Base-by-base conservation (phyloP, 208 protist species). In the Crithidia fasciculata region DNA sequence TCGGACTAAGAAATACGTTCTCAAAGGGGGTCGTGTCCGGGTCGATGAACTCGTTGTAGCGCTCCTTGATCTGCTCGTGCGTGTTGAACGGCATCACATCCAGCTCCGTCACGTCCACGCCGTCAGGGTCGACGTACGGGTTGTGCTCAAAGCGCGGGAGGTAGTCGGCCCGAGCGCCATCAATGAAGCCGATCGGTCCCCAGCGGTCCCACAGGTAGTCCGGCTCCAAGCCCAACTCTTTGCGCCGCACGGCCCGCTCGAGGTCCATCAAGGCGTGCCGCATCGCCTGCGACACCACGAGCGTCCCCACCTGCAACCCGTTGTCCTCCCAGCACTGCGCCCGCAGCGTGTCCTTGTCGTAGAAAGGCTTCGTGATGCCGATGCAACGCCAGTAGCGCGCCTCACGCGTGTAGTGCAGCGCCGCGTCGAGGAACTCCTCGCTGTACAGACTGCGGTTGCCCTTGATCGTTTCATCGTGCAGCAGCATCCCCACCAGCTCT, bases 191-290 rank as follows among this genome's bases (percentile, higher is more conserved):
- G 64, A 95, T 85, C 12, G 93, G 93, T 9, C 93, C 91, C 91
- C 93, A 97, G 54, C 83, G 82, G 62, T 97, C 93, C 91, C 93
- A 97, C 72, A 96, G 50, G 68, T 97, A 97, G 72, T 95, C 92
- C 41, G 91, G 90, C 78, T 85, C 81, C 12, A 97, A 73, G 8
- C 93, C 93, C 6, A 94, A 60, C 67, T 97, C 93, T 71, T 91
- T 88, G 37, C 93, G 87, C 16, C 91, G 87, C 49, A 86, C 74
- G 6, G 93, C 93, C 9, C 91, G 90, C 76, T 97, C 91, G 50
- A 97, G 81, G 71, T 97, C 93, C 86, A 95, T 94, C 28, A 97
- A 59, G 16, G 93, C 93, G 61, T 97, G 86, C 37, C 90, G 86
- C 93, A 97, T 97, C 40, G 93, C 91, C 71, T 91, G 83, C 18